Conservation (phyloP, 2,329 filamentous ascomycete species). For the Aureobasidium sp. region DNA sequence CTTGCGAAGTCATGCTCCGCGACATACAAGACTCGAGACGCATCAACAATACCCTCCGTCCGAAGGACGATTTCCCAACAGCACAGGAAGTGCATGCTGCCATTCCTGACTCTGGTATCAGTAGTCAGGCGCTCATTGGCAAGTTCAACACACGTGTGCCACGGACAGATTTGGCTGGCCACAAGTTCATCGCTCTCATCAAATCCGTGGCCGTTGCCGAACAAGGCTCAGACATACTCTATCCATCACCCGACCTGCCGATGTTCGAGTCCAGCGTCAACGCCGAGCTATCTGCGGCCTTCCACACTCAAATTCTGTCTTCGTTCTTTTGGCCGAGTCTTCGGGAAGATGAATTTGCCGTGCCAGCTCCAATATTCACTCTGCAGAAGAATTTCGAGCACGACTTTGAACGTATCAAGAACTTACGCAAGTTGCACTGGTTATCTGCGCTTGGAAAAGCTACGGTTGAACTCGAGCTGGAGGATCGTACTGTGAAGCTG, state of each 20-base stretch:
- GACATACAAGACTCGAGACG: conserved; percentile 76
- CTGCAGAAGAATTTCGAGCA: conserved; percentile 65
- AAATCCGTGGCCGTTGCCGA: conserved; percentile 12
- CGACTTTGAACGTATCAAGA: conserved; percentile 73
- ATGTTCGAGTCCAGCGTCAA: conserved; percentile 41
- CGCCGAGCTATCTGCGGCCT: conserved; percentile 28
- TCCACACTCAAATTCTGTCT: conserved; percentile 81
- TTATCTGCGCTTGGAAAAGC: conserved; percentile 74
- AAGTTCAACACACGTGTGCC: conserved; percentile 11
- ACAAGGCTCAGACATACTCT: background rate
- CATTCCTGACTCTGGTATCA: conserved; percentile 32
- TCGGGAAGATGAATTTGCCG: conserved; percentile 59
- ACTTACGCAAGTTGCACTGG: conserved; percentile 82
- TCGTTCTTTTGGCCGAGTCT: conserved; percentile 89
- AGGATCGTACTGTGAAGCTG: conserved; percentile 65
- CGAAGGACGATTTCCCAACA: conserved; percentile 24
- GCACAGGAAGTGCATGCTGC: conserved; percentile 28
- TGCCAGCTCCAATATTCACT: conserved; percentile 52
- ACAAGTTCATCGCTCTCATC: conserved; percentile 7
- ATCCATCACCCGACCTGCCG: conserved; percentile 59
- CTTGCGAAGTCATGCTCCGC: conserved; percentile 94
- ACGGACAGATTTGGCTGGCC: background rate
- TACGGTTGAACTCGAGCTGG: conserved; percentile 71
- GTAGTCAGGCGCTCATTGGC: conserved; percentile 24
- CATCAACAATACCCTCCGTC: conserved; percentile 44